Evolutionary conservation across 2,329 filamentous ascomycete genomes (phyloP), one percentile per base, ranked within the genome.

Genomic region (Fusarium metavorans): DNA sequence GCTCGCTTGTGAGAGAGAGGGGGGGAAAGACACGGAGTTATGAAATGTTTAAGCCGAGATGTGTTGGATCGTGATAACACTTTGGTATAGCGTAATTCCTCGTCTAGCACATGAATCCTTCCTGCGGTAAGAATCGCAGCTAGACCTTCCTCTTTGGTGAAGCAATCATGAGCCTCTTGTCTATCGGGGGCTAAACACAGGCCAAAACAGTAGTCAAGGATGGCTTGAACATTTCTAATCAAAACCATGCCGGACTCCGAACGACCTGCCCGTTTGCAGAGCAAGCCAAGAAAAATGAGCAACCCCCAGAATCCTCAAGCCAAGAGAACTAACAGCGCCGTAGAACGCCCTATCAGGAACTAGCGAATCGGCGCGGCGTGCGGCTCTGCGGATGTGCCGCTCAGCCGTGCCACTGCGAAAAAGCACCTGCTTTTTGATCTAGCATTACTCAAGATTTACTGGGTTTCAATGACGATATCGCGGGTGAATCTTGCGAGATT

Each of bases 391-490:
- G 13, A 20, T 30, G 41, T 43, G 57, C 58, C 41, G 64, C 54
- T 27, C 18, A 43, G 39, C 9, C 27, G 54, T 30, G 27, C 14
- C 14, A 23, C 27, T 30, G 41, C 7, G 18, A 25, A 52, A 30
- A 18, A 58, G 23, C n/a, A 34, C 20, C 20, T 25, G 11, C 30
- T 35, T 57, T 23, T 35, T 13, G 2, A 57, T 35, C 50, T 48
- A 25, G 14, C 58, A 64, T 58, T 71, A 71, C 39, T 20, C 27
- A 56, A 72, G 30, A 62, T 7, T 9, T 50, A 56, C 68, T 25
- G 56, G 72, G 66, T 41, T 43, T 60, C 30, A 56, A 50, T 68
- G 58, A 75, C 61, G 72, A 73, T 58, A 75, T 70, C 23, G 25
- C 30, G n/a, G 37, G 32, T 27, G 37, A 25, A 65, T 74, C 60